Evolutionary conservation across 306 rosid species (phyloP).

Genomic region (Potentilla sterilis): DNA sequence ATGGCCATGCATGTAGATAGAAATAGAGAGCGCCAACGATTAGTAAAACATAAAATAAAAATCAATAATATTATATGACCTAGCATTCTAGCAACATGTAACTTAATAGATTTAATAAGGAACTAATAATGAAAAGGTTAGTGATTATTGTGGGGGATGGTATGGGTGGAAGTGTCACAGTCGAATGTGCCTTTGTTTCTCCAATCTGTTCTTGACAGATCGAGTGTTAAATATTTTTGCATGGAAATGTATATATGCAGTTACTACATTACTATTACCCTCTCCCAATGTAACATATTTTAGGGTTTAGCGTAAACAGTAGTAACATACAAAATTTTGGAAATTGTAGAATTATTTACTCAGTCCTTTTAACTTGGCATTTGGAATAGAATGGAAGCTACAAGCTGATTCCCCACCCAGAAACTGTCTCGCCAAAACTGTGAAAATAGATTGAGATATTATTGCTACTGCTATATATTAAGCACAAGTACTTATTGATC

Average conservation of each 20-base stretch:
- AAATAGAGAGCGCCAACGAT: constrained; percentile 31
- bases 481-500: constrained; percentile 10
- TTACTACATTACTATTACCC: neutral
- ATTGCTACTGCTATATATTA: neutral
- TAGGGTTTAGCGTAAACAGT: neutral
- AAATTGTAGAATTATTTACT: neutral
- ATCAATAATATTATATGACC: neutral
- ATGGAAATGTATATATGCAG: constrained; percentile 17
- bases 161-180: constrained; percentile 75
- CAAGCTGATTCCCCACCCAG: neutral
- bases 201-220: constrained; percentile 34
- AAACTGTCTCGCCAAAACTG: constrained; percentile 1
- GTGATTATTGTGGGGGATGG: constrained; percentile 61
- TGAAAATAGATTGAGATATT: constrained; percentile 8
- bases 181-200: constrained; percentile 65
- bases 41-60: constrained; percentile 20
- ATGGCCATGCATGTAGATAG: constrained; percentile 40
- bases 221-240: constrained; percentile 26
- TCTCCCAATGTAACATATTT: neutral
- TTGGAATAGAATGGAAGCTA: neutral
- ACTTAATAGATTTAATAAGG: constrained; percentile 19
- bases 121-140: constrained; percentile 46
- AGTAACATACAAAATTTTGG: neutral
- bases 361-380: neutral
- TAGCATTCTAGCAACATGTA: constrained; percentile 1